Percentiles rank a stretch among this genome's conserved stretches.
Conservation (phyloP, 257 asterid species). For the Penstemon newberryi region DNA sequence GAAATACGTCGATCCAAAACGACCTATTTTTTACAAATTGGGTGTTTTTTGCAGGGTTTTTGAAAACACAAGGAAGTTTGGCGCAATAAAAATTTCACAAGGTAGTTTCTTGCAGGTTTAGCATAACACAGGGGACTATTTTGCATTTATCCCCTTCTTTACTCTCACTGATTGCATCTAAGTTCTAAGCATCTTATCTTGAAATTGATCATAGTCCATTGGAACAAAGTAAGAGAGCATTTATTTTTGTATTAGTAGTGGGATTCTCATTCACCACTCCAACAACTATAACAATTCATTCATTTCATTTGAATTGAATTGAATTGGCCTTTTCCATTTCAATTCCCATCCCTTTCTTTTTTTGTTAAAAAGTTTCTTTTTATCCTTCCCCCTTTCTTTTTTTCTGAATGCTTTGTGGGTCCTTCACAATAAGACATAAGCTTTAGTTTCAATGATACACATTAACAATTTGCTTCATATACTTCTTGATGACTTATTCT, state of each 20-base stretch:
- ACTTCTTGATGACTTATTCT: constrained; percentile 32
- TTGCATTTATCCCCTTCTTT: constrained; percentile 8
- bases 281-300: constrained; percentile 21
- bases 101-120: no score
- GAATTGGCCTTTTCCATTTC: constrained; percentile 21
- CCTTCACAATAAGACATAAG: constrained; percentile 39
- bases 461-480: constrained; percentile 28
- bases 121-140: no score
- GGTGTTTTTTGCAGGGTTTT: no score
- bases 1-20: no score
- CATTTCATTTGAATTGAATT: constrained; percentile 33
- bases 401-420: constrained; percentile 47
- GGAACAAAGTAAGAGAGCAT: constrained; percentile 35
- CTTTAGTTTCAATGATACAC: constrained; percentile 31
- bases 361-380: constrained; percentile 25
- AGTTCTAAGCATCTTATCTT: constrained; percentile 58
- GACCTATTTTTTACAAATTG: no score
- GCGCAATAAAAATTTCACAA: no score
- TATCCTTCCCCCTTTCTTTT: constrained; percentile 18
- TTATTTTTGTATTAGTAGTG: constrained; percentile 54
- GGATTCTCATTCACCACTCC: constrained; percentile 77
- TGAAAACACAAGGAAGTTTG: no score
- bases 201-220: constrained; percentile 29
- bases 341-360: constrained; percentile 28
- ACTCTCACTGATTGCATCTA: constrained; percentile 43